A percentile compares a stretch with the other conserved stretches of the same genome.
Evolutionary conservation across 2,329 filamentous ascomycete genomes (phyloP).

Genomic region (Trichophyton verrucosum): DNA sequence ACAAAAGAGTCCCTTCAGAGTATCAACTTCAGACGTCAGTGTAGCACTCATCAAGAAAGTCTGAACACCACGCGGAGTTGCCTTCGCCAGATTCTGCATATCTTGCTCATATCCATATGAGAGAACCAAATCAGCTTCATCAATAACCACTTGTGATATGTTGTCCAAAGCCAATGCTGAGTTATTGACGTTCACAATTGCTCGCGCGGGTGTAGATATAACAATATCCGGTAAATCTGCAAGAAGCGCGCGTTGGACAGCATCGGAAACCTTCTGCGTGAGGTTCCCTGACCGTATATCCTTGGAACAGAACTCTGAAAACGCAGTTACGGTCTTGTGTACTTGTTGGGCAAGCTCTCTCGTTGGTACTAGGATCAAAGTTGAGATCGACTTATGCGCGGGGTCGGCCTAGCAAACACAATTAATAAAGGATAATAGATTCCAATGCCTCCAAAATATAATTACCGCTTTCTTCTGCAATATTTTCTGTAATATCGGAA

Average conservation of each 20-base stretch:
- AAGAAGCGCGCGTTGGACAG: constrained; percentile 75
- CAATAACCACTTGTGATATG: constrained; percentile 69
- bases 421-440: constrained; percentile 24
- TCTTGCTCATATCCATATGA: constrained; percentile 93
- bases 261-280: constrained; percentile 78
- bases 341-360: constrained; percentile 91
- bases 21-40: constrained; percentile 74
- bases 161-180: constrained; percentile 57
- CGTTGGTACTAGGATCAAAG: constrained; percentile 86
- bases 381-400: constrained; percentile 45
- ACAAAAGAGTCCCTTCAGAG: constrained; percentile 74
- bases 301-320: constrained; percentile 73
- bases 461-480: constrained; percentile 61
- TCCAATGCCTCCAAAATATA: constrained; percentile 1
- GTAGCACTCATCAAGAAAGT: constrained; percentile 92
- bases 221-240: constrained; percentile 79
- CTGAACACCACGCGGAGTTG: constrained; percentile 74
- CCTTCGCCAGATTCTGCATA: constrained; percentile 62
- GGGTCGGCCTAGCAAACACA: constrained; percentile 48
- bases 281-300: constrained; percentile 73
- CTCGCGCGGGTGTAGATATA: constrained; percentile 79
- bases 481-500: constrained; percentile 77
- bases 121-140: constrained; percentile 86
- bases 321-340: constrained; percentile 60
- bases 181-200: constrained; percentile 62